These are phyloP conservation scores for Erythrophleum ivorense DNA, from an alignment of 331 rosid genomes.

Conservation along the genomic window DNA sequence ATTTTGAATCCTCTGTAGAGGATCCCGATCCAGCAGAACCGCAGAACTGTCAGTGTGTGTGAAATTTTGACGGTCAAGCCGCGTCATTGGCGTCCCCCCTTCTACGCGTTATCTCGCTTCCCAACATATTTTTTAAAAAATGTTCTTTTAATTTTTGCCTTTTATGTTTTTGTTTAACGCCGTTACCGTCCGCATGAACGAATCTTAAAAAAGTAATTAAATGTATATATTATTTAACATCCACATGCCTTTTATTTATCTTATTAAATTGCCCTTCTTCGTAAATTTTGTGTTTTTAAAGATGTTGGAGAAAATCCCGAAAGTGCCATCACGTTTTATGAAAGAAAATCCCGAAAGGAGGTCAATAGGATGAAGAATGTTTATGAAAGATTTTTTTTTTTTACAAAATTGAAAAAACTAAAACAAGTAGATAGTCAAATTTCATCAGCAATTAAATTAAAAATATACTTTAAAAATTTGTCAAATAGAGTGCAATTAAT, in stretches of 20 bases:
- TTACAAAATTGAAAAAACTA: not conserved
- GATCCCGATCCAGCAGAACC: not conserved
- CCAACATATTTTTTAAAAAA: conserved; percentile 2
- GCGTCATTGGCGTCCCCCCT: conserved; percentile 34
- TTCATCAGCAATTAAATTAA: not conserved
- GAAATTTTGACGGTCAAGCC: conserved; percentile 45
- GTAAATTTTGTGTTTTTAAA: not conserved
- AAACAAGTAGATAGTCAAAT: not conserved
- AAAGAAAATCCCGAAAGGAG: not conserved
- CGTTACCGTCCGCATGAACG: not conserved
- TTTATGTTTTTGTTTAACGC: not conserved
- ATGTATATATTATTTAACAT: no score
- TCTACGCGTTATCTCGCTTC: conserved; percentile 55
- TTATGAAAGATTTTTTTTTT: no score
- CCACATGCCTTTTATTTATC: not conserved
- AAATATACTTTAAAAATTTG: not conserved
- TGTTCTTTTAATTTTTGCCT: not conserved
- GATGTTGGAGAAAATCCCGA: not conserved
- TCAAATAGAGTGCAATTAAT: not conserved
- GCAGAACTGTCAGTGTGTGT: not conserved
- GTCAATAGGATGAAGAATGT: not conserved
- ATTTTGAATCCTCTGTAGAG: no score
- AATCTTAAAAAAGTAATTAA: not conserved
- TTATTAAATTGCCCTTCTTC: not conserved
- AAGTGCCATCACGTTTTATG: no score